These are phyloP conservation scores for Sphagnum magellanicum DNA, from an alignment of 228 moss, liverwort and hornwort species.

Conservation along the genomic window DNA sequence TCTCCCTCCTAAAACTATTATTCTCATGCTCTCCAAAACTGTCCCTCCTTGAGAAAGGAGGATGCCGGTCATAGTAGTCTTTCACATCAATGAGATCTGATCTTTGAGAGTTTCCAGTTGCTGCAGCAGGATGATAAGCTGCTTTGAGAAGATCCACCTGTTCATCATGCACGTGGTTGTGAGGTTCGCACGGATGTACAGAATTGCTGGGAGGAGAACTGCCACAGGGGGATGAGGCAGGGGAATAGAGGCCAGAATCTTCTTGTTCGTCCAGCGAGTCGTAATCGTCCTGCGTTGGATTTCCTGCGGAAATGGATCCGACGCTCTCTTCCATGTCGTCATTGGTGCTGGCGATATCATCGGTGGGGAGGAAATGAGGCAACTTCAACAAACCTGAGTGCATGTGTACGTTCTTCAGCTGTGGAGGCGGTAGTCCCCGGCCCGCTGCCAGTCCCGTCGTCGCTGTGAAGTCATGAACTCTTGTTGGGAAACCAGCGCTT, in stretches of 20 bases:
- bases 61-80: constrained; percentile 35
- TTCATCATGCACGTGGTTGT: constrained; percentile 6
- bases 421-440: constrained; percentile 73
- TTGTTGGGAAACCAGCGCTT: constrained; percentile 39
- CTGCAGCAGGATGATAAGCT: too few relatives aligned
- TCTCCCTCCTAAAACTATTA: constrained; percentile 18
- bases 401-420: constrained; percentile 63
- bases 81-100: constrained; percentile 32
- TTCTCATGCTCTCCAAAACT: constrained; percentile 36
- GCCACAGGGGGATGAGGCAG: constrained; percentile 43
- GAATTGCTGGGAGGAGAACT: constrained; percentile 27
- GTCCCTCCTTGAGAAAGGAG: constrained; percentile 28
- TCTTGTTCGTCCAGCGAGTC: constrained; percentile 73
- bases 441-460: constrained; percentile 29
- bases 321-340: constrained; percentile 93
- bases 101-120: constrained; percentile 18
- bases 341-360: constrained; percentile 34
- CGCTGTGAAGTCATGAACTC: constrained; percentile 31
- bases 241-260: constrained; percentile 50
- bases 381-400: constrained; percentile 59
- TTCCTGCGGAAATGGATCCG: constrained; percentile 78
- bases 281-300: constrained; percentile 39
- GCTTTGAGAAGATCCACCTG: too few relatives aligned
- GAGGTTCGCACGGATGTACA: constrained; percentile 17
- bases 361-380: constrained; percentile 24